Evolutionary conservation across 179 eudicot species (phyloP).

Genomic region (Heliamphora pulchella): DNA sequence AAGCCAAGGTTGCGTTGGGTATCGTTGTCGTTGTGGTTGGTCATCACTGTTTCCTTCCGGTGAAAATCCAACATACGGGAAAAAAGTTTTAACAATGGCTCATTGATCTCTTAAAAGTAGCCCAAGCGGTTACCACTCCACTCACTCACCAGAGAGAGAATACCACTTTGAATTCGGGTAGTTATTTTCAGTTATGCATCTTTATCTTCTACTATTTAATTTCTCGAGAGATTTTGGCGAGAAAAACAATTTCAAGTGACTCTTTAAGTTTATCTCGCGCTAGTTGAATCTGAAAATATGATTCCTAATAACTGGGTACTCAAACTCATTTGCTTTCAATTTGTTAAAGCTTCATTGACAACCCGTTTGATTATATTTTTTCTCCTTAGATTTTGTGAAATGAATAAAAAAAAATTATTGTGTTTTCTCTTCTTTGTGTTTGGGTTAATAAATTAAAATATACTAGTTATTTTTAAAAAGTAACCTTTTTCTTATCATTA

Average conservation of each 20-base stretch:
- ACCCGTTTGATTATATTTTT: too few species aligned
- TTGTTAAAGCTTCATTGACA: too few species aligned
- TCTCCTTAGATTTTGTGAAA: too few species aligned
- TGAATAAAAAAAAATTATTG: too few species aligned
- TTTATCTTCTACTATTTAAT: slow-evolving; percentile 1
- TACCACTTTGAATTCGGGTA: slow-evolving; percentile 13
- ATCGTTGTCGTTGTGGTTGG: not conserved
- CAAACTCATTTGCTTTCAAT: too few species aligned
- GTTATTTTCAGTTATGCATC: slow-evolving; percentile 30
- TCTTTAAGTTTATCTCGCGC: too few species aligned
- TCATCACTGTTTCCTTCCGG: not conserved
- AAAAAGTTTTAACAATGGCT: slow-evolving; percentile 1
- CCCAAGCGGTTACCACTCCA: slow-evolving; percentile 12
- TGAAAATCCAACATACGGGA: not conserved
- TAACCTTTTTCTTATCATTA: too few species aligned
- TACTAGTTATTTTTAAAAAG: too few species aligned
- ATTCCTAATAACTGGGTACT: too few species aligned
- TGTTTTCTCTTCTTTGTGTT: too few species aligned
- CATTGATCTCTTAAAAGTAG: not conserved
- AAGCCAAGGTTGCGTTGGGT: not conserved
- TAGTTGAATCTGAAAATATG: too few species aligned
- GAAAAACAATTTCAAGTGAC: not conserved
- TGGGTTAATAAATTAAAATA: too few species aligned
- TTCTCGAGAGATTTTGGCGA: not conserved
- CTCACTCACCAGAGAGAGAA: slow-evolving; percentile 4